phyloP scores from a whole-genome alignment of 2,329 filamentous ascomycete species.

The Aspergillus caelatus region DNA sequence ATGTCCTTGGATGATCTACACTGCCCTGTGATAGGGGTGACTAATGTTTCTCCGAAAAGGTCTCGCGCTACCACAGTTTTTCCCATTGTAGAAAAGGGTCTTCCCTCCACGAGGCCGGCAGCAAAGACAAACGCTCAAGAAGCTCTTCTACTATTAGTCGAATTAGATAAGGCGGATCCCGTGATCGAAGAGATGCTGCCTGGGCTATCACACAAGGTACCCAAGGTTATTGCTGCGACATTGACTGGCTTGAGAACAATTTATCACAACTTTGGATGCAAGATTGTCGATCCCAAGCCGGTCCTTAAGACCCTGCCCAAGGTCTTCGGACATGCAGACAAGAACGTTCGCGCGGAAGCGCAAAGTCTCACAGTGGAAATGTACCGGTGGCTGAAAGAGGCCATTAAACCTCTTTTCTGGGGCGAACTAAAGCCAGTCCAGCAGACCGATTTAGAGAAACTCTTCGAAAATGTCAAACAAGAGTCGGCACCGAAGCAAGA shows the following conservation, averaged over 20 bases:
- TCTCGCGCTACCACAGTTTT: conserved; percentile 75
- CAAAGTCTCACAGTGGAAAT: conserved; percentile 90
- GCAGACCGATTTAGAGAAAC: conserved; percentile 87
- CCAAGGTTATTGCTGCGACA: conserved; percentile 80
- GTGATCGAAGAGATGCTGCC: conserved; percentile 90
- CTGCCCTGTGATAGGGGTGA: neutral
- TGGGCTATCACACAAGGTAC: conserved; percentile 81
- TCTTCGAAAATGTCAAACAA: conserved; percentile 91
- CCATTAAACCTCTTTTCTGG: conserved; percentile 99
- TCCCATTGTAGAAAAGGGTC: conserved; percentile 86
- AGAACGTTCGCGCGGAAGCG: conserved; percentile 93
- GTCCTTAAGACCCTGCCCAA: conserved; percentile 87
- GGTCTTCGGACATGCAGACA: conserved; percentile 93
- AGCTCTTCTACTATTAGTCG: conserved; percentile 83
- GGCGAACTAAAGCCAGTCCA: conserved; percentile 92
- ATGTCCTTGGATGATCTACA: neutral
- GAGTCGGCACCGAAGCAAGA: conserved; percentile 89
- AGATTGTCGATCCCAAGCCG: conserved; percentile 89
- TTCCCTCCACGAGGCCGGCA: conserved; percentile 82
- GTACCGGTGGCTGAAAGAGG: conserved; percentile 94
- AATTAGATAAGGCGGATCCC: conserved; percentile 81
- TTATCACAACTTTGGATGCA: conserved; percentile 93
- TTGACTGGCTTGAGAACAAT: conserved; percentile 78
- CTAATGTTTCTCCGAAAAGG: conserved; percentile 41
- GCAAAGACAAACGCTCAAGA: conserved; percentile 88